These are phyloP conservation scores for Skeletonema tropicum DNA, from an alignment of 108 stramenopile species.

Conservation along the genomic window DNA sequence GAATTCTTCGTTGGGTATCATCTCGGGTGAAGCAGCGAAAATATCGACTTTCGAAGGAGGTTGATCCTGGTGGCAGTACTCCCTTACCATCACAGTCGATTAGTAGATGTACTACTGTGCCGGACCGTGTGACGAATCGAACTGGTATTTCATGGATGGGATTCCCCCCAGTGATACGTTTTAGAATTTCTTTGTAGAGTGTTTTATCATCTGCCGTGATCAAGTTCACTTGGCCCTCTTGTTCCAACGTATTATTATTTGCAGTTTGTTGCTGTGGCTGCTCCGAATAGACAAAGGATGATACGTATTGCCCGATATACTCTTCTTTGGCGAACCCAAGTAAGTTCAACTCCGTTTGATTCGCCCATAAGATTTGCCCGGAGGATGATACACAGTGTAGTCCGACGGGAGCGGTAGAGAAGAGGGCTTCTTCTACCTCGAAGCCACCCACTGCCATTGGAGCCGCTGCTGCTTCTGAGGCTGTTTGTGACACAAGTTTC, in stretches of 20 bases:
- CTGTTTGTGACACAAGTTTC: background rate
- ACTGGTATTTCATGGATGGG: conserved; percentile 55
- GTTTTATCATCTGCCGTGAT: conserved; percentile 49
- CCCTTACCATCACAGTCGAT: conserved; percentile 56
- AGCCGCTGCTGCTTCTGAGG: background rate
- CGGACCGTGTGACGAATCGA: conserved; percentile 49
- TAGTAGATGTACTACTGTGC: conserved; percentile 44
- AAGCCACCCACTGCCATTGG: conserved; percentile 25
- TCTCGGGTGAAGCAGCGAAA: conserved; percentile 63
- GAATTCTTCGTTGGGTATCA: conserved; percentile 53
- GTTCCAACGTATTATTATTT: background rate
- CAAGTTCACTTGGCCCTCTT: conserved; percentile 2
- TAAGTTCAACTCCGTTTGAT: conserved; percentile 54
- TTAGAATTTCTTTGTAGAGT: conserved; percentile 49
- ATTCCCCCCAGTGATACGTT: conserved; percentile 45
- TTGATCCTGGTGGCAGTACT: conserved; percentile 2
- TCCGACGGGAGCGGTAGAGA: conserved; percentile 62
- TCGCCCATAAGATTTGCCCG: conserved; percentile 56
- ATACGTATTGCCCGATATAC: conserved; percentile 52
- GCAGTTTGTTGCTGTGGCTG: background rate
- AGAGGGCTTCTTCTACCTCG: conserved; percentile 55
- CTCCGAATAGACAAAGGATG: conserved; percentile 48
- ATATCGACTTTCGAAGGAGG: conserved; percentile 22
- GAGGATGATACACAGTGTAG: conserved; percentile 51
- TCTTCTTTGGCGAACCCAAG: conserved; percentile 56